Percentiles rank a stretch among this genome's conserved stretches.
Conservation (phyloP, 1,284 basidiomycete species). For the Melampsora americana region DNA sequence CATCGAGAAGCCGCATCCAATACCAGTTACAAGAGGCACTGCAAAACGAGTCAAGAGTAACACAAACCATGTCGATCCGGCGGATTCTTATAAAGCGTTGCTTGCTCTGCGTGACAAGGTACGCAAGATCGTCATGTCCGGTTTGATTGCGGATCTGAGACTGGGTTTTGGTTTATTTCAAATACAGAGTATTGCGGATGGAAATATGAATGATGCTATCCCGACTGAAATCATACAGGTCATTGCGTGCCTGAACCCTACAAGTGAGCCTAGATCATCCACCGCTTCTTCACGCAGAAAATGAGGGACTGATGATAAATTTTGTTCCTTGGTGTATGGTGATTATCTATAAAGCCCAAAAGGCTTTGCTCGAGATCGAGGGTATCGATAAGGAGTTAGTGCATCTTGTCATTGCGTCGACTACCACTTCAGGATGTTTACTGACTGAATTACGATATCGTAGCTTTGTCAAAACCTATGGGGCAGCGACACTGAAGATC, state of each 20-base stretch:
- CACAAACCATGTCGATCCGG: no score
- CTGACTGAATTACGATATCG: neutral
- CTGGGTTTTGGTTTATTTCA: neutral
- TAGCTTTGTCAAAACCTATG: conserved; percentile 2
- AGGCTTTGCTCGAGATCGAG: conserved; percentile 1
- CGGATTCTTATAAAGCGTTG: neutral
- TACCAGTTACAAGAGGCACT: no score
- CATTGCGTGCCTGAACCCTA: neutral
- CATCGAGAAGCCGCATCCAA: no score
- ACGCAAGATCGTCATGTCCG: neutral
- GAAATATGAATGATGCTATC: neutral
- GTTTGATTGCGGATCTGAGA: neutral
- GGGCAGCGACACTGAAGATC: neutral
- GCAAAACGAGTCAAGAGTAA: no score
- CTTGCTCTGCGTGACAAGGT: neutral
- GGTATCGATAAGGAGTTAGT: neutral
- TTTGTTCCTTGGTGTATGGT: no score
- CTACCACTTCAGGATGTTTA: neutral
- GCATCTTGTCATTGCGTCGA: neutral
- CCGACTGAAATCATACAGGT: neutral
- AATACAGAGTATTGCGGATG: neutral
- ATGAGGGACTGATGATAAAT: no score
- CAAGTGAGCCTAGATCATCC: neutral
- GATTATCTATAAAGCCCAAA: neutral
- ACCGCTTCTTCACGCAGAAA: no score